These are phyloP conservation scores for Dissophora globulifera DNA, from an alignment of 192 early-diverging fungal species.

Conservation along the genomic window DNA sequence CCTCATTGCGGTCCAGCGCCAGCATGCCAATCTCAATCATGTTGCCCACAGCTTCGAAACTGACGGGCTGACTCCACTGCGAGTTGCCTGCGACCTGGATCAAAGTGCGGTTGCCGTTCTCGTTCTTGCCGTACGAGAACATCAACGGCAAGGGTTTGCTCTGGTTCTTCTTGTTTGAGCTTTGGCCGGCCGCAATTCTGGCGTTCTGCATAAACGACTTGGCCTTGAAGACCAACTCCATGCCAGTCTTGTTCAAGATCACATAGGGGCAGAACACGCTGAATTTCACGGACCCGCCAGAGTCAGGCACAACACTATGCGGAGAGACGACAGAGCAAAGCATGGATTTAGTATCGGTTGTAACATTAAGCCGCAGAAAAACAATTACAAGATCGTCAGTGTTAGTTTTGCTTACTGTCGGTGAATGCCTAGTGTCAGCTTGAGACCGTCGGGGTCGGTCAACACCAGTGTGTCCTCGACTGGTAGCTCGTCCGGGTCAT, in stretches of 20 bases:
- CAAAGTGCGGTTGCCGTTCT: conserved; percentile 84
- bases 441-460: conserved; percentile 69
- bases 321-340: neutral
- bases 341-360: too few species aligned
- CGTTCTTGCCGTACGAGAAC: conserved; percentile 92
- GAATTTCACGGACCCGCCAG: conserved; percentile 81
- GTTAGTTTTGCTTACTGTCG: conserved; percentile 66
- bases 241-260: conserved; percentile 92
- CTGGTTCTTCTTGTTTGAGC: conserved; percentile 37
- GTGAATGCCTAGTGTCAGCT: conserved; percentile 72
- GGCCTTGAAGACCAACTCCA: conserved; percentile 80
- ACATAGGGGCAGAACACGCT: conserved; percentile 95
- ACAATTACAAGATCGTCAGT: too few species aligned
- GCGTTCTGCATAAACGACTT: conserved; percentile 84
- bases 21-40: conserved; percentile 81
- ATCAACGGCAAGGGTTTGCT: conserved; percentile 78
- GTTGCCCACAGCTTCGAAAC: conserved; percentile 96
- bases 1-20: conserved; percentile 57
- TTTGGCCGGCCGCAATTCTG: conserved; percentile 77
- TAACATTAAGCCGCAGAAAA: too few species aligned
- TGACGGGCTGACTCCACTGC: conserved; percentile 71
- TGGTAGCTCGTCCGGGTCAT: conserved; percentile 78
- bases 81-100: conserved; percentile 70
- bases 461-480: conserved; percentile 81
- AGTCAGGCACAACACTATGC: conserved; percentile 67